phyloP scores from a whole-genome alignment of 257 asterid species.

The Solanum ossicruentum region DNA sequence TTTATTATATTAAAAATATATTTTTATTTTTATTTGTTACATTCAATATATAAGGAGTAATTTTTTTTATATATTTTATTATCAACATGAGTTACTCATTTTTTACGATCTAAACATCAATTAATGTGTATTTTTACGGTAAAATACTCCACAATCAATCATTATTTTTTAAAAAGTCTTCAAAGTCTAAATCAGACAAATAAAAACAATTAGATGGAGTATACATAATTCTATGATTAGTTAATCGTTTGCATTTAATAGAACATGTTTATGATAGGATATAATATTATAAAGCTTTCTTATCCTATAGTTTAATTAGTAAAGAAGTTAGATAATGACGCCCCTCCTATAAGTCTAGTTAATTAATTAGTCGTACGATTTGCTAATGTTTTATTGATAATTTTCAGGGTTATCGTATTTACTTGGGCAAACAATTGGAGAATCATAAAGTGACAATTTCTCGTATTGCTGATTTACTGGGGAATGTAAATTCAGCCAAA shows the following conservation, averaged over 20 bases:
- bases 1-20: too few relatives aligned
- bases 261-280: background rate
- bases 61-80: too few relatives aligned
- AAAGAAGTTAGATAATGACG: background rate
- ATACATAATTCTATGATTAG: background rate
- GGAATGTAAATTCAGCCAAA: background rate
- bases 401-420: conserved; percentile 17
- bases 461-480: background rate
- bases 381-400: background rate
- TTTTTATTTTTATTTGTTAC: too few relatives aligned
- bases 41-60: too few relatives aligned
- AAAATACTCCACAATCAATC: too few relatives aligned
- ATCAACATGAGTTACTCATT: too few relatives aligned
- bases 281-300: background rate
- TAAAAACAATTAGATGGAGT: background rate
- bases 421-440: background rate
- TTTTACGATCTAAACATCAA: too few relatives aligned
- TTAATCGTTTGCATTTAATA: background rate
- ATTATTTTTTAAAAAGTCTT: too few relatives aligned
- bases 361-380: background rate
- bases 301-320: background rate
- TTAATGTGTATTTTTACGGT: too few relatives aligned
- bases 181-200: background rate
- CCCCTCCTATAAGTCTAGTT: background rate
- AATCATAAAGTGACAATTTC: conserved; percentile 12